Evolutionary conservation across 148 eudicot species (phyloP), one percentile per base, ranked within the genome.

Genomic region (Suaeda aralocaspica): DNA sequence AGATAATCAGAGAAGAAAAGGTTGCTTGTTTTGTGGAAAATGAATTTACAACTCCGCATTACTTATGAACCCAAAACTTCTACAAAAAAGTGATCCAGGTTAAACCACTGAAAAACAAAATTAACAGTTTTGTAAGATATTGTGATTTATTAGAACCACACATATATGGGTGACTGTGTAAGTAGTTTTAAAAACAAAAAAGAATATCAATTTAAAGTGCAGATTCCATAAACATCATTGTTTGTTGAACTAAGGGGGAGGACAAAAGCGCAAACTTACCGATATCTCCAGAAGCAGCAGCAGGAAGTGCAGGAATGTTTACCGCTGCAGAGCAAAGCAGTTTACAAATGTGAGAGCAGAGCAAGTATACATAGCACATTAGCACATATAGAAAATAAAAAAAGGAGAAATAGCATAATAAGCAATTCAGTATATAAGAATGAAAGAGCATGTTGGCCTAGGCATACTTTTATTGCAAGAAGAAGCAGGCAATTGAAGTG

Each of bases 271-370:
- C 16, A 13, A n/a, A 64, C 88, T 86, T 74, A 91, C 97, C 82
- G 28, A 63, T 79, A 82, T 90, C 90, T 21, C 95, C 95, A 59
- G 95, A 89, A 67, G 97, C 92, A 30, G 92, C 95, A 1, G 97
- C 97, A 26, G 95, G 97, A 82, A 92, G 97, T 53, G 95, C 97
- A 59, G 97, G 97, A 67, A 88, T 79, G 52, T 85, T 92, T 64
- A 86, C 72, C 72, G 85, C 98, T 92, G 85, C 81, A 82, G 56
- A 48, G 41, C 53, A 71, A 59, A 66, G 66, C 50, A 72, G 67
- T 29, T 36, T 29, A 55, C 21, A 44, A 36, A 64, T 21, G 25
- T 78, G 25, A 75, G n/a, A n/a, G n/a, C n/a, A n/a, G n/a, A n/a
- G n/a, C 49, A 69, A 14, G 62, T 28, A 12, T 19, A 22, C 66